Conservation (phyloP, 208 protist species). For the Trypanosoma scelopori region DNA sequence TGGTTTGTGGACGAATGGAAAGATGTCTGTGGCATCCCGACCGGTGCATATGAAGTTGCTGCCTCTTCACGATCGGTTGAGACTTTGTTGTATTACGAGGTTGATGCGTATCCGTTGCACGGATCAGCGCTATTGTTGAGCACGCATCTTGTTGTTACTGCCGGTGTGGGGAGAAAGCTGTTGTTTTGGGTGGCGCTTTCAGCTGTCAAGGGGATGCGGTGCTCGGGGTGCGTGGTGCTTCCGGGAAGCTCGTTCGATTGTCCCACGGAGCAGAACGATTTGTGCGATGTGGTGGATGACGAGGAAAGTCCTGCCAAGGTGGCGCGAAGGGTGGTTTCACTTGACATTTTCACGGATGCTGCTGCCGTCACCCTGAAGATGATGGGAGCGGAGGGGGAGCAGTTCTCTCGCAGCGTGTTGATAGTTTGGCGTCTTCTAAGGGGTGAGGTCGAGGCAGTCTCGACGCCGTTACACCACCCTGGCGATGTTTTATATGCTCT, state of each 20-base stretch:
- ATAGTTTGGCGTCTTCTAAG: conserved; percentile 4
- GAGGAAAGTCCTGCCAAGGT: not conserved
- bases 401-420: conserved; percentile 10
- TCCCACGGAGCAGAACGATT: not conserved
- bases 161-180: not conserved
- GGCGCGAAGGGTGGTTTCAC: conserved; percentile 5
- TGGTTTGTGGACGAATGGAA: conserved; percentile 3
- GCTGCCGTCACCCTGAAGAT: conserved; percentile 8
- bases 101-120: conserved; percentile 3
- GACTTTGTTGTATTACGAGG: conserved; percentile 15
- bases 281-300: not conserved
- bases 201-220: conserved; percentile 13
- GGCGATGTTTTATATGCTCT: conserved; percentile 17
- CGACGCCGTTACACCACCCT: not conserved
- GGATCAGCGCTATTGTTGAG: conserved; percentile 6
- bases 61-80: conserved; percentile 9
- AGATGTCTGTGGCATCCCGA: not conserved
- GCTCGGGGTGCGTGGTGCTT: conserved; percentile 1
- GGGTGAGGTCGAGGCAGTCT: not conserved
- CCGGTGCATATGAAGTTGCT: conserved; percentile 15
- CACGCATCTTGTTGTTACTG: conserved; percentile 13
- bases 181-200: conserved; percentile 6
- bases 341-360: conserved; percentile 13
- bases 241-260: conserved; percentile 12
- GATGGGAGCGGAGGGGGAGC: conserved; percentile 6